Percentiles rank a stretch among this genome's conserved stretches.
Conservation (phyloP, 768 basidiomycete species). For the Holtermannia corniformis region DNA sequence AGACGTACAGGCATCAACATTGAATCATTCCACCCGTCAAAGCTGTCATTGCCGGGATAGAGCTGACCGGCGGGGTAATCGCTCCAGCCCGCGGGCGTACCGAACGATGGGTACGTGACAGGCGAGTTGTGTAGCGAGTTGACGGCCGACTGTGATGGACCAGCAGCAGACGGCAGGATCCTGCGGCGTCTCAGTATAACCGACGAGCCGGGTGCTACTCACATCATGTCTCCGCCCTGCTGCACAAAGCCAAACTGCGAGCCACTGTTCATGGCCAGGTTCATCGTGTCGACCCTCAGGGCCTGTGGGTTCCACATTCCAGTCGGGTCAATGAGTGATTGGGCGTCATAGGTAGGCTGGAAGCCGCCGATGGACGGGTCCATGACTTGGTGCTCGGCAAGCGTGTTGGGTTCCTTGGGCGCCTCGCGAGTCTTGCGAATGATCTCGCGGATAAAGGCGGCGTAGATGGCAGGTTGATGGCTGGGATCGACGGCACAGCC, state of each 20-base stretch:
- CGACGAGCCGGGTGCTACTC: background rate
- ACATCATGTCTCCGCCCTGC: constrained; percentile 39
- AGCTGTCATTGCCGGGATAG: constrained; percentile 28
- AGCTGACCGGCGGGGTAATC: constrained; percentile 31
- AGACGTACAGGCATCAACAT: constrained; percentile 25
- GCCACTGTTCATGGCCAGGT: background rate
- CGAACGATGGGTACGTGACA: constrained; percentile 2
- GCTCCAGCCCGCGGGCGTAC: constrained; percentile 24
- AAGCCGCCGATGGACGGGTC: background rate
- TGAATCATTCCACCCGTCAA: constrained; percentile 37
- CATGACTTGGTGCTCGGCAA: constrained; percentile 2
- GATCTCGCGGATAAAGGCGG: constrained; percentile 68
- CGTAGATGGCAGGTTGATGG: constrained; percentile 87
- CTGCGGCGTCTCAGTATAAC: constrained; percentile 6
- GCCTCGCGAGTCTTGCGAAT: constrained; percentile 30
- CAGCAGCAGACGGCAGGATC: constrained; percentile 33
- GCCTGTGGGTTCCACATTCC: constrained; percentile 17
- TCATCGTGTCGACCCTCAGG: constrained; percentile 10
- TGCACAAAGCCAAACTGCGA: constrained; percentile 31
- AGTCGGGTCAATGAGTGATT: constrained; percentile 20
- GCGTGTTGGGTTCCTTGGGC: constrained; percentile 7
- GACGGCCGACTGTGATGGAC: constrained; percentile 23
- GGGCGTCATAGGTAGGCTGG: constrained; percentile 19
- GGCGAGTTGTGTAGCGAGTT: constrained; percentile 24
- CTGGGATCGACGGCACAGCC: constrained; percentile 62